Conservation (phyloP, 1,284 basidiomycete genomes). For the Filobasidium uniguttulatum region DNA sequence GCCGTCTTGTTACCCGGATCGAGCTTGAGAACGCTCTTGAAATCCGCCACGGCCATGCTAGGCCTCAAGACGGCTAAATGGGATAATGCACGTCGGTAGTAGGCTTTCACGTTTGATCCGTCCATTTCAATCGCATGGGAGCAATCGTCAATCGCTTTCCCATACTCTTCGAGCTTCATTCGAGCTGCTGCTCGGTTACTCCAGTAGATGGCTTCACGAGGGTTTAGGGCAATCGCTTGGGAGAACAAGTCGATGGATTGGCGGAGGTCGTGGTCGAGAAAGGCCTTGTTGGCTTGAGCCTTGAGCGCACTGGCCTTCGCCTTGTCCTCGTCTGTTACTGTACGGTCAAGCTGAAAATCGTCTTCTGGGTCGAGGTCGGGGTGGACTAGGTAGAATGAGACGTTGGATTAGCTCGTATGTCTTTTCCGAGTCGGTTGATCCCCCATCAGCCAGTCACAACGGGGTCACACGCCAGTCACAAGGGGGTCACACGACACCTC, state of each 20-base stretch:
- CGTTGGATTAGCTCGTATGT: no score
- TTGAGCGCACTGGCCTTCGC: slow-evolving; percentile 58
- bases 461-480: no score
- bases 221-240: slow-evolving; percentile 64
- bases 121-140: slow-evolving; percentile 79
- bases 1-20: slow-evolving; percentile 79
- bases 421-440: no score
- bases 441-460: no score
- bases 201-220: slow-evolving; percentile 39
- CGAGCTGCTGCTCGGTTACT: slow-evolving; percentile 40
- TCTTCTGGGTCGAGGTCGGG: slow-evolving; percentile 30
- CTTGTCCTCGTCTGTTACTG: slow-evolving; percentile 51
- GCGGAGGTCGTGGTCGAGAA: slow-evolving; percentile 49
- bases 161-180: slow-evolving; percentile 41
- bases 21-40: slow-evolving; percentile 69
- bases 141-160: slow-evolving; percentile 36
- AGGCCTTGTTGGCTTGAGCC: slow-evolving; percentile 72
- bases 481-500: no score
- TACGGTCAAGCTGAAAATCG: slow-evolving; percentile 28
- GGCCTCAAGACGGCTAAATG: slow-evolving; percentile 79
- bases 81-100: slow-evolving; percentile 69
- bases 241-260: slow-evolving; percentile 59
- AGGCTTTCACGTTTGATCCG: slow-evolving; percentile 67
- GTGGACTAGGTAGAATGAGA: no score
- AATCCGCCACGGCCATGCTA: slow-evolving; percentile 68